Conservation (phyloP, 352 stramenopile species). For the Globisporangium takayamanum region DNA sequence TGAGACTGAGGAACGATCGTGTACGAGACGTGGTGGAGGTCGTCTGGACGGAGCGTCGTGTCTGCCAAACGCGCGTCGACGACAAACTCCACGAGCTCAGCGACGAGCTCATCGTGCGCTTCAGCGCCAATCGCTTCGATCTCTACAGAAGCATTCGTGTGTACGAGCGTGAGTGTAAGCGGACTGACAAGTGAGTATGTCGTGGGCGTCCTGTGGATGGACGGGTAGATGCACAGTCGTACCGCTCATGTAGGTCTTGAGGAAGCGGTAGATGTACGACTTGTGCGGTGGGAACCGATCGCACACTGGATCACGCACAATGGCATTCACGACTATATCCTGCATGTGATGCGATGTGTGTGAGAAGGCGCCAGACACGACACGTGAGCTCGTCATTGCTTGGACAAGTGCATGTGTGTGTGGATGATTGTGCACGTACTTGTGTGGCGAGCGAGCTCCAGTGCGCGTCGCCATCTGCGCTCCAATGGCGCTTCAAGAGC, state of each 20-base stretch:
- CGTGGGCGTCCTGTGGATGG: background rate
- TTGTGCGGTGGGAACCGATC: slow-evolving; percentile 53
- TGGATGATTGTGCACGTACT: slow-evolving; percentile 16
- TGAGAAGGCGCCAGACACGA: background rate
- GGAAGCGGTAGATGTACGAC: slow-evolving; percentile 62
- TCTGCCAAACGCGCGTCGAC: slow-evolving; percentile 25
- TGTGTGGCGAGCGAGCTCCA: slow-evolving; percentile 58
- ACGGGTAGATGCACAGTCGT: slow-evolving; percentile 3
- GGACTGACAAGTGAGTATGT: background rate
- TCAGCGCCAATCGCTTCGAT: slow-evolving; percentile 41
- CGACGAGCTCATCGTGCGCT: slow-evolving; percentile 47
- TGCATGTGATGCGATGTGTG: slow-evolving; percentile 10
- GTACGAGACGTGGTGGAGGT: slow-evolving; percentile 75
- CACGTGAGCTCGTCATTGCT: background rate
- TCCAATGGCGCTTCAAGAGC: slow-evolving; percentile 26
- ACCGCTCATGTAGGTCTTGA: slow-evolving; percentile 67
- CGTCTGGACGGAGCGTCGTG: slow-evolving; percentile 31
- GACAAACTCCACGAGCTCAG: slow-evolving; percentile 54
- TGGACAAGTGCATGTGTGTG: background rate
- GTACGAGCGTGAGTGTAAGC: too few species aligned
- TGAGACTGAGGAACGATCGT: slow-evolving; percentile 18
- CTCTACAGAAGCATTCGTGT: slow-evolving; percentile 20
- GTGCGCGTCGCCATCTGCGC: slow-evolving; percentile 7
- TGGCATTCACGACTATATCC: slow-evolving; percentile 40
- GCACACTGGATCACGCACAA: slow-evolving; percentile 49